phyloP scores from a whole-genome alignment of 306 rosid species.

The Vigna nakashimae region DNA sequence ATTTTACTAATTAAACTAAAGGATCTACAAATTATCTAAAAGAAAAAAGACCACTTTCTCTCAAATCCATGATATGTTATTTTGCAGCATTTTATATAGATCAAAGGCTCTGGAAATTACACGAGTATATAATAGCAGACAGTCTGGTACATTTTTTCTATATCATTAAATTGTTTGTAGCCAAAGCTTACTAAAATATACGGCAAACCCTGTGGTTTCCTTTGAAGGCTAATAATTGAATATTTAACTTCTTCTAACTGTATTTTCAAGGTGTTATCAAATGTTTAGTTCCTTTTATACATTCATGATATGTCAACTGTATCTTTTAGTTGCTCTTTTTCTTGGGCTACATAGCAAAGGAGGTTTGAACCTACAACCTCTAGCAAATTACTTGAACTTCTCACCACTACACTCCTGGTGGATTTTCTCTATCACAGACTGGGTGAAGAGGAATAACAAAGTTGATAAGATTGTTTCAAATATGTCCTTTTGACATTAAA shows the following conservation, averaged over 20 bases:
- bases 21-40: background rate
- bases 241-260: background rate
- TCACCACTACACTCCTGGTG: background rate
- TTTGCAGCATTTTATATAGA: conserved; percentile 14
- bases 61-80: conserved; percentile 12
- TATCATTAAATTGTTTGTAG: conserved; percentile 11
- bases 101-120: conserved; percentile 17
- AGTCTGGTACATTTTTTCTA: background rate
- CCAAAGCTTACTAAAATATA: background rate
- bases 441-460: conserved; percentile 22
- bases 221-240: background rate
- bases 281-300: background rate
- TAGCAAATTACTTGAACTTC: background rate
- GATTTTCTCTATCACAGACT: conserved; percentile 29
- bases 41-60: background rate
- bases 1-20: conserved; percentile 26
- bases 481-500: conserved; percentile 23
- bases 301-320: background rate
- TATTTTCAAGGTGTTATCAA: conserved; percentile 20
- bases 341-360: background rate
- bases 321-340: conserved; percentile 7
- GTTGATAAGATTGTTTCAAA: conserved; percentile 19
- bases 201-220: background rate
- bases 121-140: background rate
- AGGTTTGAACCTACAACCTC: background rate